A percentile compares a stretch with the other conserved stretches of the same genome.
These are phyloP conservation scores for Aureobasidium vineae DNA, from an alignment of 2,329 filamentous ascomycete genomes.

Conservation along the genomic window DNA sequence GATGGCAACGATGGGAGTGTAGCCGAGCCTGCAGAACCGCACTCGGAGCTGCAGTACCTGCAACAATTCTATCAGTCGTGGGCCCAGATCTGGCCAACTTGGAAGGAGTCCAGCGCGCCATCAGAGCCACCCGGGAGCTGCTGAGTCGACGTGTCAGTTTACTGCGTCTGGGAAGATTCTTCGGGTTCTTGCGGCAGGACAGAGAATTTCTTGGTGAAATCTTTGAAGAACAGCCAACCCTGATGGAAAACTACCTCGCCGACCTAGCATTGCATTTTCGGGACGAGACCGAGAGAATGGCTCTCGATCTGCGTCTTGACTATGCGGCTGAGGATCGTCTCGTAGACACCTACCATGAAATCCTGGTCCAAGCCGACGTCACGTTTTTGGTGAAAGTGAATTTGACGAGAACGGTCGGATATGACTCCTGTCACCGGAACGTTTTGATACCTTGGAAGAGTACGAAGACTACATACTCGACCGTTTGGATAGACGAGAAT, in stretches of 20 bases:
- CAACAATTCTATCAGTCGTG: neutral
- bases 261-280: neutral
- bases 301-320: neutral
- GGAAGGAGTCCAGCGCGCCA: neutral
- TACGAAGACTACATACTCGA: neutral
- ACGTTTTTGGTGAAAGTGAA: neutral
- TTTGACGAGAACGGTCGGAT: neutral
- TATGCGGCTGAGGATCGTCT: neutral
- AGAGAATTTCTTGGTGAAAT: neutral
- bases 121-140: neutral
- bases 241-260: neutral
- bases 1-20: slow-evolving; percentile 1
- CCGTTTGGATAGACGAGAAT: neutral
- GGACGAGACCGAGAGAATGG: neutral
- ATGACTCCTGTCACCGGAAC: neutral
- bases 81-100: neutral
- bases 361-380: neutral
- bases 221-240: neutral
- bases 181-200: neutral
- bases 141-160: neutral
- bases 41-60: neutral
- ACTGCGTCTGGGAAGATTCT: neutral
- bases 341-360: neutral
- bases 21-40: neutral
- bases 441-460: neutral